Conservation (phyloP, 2,329 filamentous ascomycete species). For the Cladobotryum protrusum region DNA sequence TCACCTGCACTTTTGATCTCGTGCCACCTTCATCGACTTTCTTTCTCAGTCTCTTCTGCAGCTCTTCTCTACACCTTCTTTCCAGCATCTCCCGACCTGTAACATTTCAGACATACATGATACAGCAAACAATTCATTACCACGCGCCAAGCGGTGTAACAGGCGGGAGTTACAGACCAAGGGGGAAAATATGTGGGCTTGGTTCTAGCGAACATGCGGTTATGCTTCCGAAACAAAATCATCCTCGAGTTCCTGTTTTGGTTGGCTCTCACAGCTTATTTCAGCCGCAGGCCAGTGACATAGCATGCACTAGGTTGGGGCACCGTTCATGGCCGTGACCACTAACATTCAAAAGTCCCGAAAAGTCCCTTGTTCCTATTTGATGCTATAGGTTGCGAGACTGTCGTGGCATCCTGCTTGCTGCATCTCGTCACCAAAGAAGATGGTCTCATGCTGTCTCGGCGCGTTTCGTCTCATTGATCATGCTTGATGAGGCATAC, state of each 20-base stretch:
- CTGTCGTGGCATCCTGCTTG: background rate
- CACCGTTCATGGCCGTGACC: background rate
- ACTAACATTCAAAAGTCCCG: background rate
- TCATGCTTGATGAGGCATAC: background rate
- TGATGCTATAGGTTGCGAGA: background rate
- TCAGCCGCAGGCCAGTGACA: background rate
- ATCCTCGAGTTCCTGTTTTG: background rate
- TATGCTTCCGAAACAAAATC: background rate
- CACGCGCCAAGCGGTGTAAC: constrained; percentile 10
- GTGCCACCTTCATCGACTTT: background rate
- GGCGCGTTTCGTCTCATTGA: background rate
- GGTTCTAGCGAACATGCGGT: background rate
- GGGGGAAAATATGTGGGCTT: too few relatives aligned
- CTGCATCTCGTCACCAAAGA: background rate
- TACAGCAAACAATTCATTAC: background rate
- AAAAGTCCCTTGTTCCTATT: background rate
- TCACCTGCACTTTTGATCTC: constrained; percentile 7
- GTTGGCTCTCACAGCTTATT: background rate
- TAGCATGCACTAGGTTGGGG: background rate
- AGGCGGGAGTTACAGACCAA: background rate
- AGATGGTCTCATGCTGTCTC: background rate
- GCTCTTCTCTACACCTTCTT: constrained; percentile 8
- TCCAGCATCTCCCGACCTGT: constrained; percentile 1
- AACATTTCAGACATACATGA: constrained; percentile 4
- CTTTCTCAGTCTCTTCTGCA: constrained; percentile 1